Percentiles rank a stretch among this genome's conserved stretches.
Conservation (phyloP, 805 yeast genomes). For the Myxozyma melibiosi region DNA sequence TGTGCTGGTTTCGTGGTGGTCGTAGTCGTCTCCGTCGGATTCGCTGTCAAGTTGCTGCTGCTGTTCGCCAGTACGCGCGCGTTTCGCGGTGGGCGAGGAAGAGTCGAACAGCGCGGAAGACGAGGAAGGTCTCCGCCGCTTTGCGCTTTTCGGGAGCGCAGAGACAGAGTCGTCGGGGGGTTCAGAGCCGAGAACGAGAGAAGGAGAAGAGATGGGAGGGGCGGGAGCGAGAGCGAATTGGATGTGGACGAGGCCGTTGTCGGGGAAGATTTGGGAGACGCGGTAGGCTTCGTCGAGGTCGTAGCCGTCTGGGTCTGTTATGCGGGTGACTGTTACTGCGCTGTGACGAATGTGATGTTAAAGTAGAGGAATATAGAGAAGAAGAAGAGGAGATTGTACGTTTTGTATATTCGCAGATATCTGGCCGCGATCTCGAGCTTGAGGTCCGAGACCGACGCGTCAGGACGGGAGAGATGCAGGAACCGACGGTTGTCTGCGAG, state of each 20-base stretch:
- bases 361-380: neutral
- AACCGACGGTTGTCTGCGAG: conserved; percentile 1
- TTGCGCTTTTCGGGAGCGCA: neutral
- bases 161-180: neutral
- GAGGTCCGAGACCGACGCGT: conserved; percentile 1
- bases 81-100: no score
- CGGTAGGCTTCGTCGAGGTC: conserved; percentile 31
- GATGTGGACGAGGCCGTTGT: conserved; percentile 14
- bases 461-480: neutral
- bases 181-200: neutral
- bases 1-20: neutral
- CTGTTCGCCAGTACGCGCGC: no score
- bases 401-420: neutral
- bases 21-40: no score
- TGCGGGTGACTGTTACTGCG: neutral
- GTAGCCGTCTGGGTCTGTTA: conserved; percentile 15
- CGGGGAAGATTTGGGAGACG: conserved; percentile 16
- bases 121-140: no score
- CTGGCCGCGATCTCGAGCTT: neutral
- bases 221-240: neutral
- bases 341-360: neutral
- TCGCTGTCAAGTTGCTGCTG: no score
- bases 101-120: no score
- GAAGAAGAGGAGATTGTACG: neutral
- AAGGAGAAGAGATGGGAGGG: neutral